Evolutionary conservation across 345 rosid genomes (phyloP).

Genomic region (Hibiscus syriacus): DNA sequence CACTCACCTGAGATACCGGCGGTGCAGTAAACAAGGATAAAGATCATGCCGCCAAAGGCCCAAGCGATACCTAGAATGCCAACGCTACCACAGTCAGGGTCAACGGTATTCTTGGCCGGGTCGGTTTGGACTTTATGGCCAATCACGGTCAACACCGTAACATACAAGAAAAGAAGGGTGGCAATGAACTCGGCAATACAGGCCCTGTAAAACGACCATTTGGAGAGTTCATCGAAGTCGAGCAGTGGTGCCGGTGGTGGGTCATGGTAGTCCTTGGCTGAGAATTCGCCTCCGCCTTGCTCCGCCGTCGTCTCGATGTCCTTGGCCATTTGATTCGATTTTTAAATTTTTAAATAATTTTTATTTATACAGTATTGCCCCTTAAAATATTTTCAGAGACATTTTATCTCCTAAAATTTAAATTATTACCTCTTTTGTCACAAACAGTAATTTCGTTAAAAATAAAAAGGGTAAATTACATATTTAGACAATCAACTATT

Average conservation of each 20-base stretch:
- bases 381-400: too few relatives aligned
- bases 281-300: conserved; percentile 31
- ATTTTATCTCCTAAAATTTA: too few relatives aligned
- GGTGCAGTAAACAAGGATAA: conserved; percentile 87
- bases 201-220: conserved; percentile 80
- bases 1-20: conserved; percentile 79
- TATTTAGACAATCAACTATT: too few relatives aligned
- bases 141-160: conserved; percentile 67
- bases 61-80: conserved; percentile 88
- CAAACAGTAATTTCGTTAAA: too few relatives aligned
- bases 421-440: too few relatives aligned
- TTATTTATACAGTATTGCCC: too few relatives aligned
- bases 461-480: too few relatives aligned
- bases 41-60: conserved; percentile 98
- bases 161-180: conserved; percentile 68
- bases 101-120: conserved; percentile 2
- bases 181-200: conserved; percentile 80
- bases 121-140: conserved; percentile 65
- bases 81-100: conserved; percentile 54
- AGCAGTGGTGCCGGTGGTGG: conserved; percentile 68
- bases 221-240: conserved; percentile 44
- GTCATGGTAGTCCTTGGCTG: conserved; percentile 57
- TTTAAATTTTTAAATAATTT: too few relatives aligned
- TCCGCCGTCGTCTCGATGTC: conserved; percentile 34
- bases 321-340: conserved; percentile 37